Conservation (phyloP, 2,329 filamentous ascomycete species). For the Lachnellula willkommii region DNA sequence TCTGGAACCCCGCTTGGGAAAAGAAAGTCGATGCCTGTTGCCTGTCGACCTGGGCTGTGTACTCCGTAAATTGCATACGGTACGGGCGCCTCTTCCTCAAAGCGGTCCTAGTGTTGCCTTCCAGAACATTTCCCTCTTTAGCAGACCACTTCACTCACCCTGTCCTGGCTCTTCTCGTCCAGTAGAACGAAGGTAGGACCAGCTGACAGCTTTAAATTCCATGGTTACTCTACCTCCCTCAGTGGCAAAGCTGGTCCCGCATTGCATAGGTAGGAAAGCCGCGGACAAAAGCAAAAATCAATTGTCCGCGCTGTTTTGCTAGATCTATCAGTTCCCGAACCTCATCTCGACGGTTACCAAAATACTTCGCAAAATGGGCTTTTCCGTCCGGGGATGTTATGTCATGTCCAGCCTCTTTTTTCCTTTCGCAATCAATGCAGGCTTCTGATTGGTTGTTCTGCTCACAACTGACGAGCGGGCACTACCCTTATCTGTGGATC, state of each 20-base stretch:
- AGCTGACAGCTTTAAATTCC: too few relatives aligned
- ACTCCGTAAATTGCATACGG: background rate
- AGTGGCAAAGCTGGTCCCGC: too few relatives aligned
- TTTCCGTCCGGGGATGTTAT: background rate
- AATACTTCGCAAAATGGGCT: too few relatives aligned
- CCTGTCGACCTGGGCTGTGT: background rate
- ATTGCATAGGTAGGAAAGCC: too few relatives aligned
- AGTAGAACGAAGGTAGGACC: too few relatives aligned
- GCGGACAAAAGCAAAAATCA: too few relatives aligned
- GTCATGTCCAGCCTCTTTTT: background rate
- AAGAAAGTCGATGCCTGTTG: background rate
- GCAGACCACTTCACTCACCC: background rate
- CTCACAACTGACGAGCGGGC: conserved; percentile 8
- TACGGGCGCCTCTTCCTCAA: background rate
- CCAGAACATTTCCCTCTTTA: conserved; percentile 16
- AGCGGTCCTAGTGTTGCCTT: conserved; percentile 1
- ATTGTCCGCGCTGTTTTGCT: too few relatives aligned
- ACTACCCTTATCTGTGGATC: conserved; percentile 23
- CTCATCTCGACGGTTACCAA: too few relatives aligned
- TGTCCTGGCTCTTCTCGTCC: too few relatives aligned
- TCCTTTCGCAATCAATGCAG: background rate
- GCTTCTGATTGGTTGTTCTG: conserved; percentile 3
- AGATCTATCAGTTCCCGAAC: too few relatives aligned
- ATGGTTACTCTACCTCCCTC: too few relatives aligned
- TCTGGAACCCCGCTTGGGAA: background rate